phyloP scores from a whole-genome alignment of 2,329 filamentous ascomycete genomes.

The Sporothrix pallida region DNA sequence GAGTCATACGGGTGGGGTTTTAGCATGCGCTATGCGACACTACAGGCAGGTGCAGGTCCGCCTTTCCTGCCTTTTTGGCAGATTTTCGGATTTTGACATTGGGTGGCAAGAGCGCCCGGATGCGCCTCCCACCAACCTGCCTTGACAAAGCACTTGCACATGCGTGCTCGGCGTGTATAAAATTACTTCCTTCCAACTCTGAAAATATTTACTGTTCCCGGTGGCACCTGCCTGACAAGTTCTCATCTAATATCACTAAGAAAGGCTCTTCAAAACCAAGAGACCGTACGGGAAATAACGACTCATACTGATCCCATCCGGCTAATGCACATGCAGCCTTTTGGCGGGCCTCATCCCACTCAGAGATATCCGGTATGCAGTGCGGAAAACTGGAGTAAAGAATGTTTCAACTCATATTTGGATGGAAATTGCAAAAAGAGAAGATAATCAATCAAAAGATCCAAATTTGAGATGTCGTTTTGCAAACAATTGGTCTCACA shows the following conservation, averaged over 20 bases:
- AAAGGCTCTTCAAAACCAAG: not conserved
- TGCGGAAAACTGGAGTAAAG: not conserved
- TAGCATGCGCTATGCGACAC: slow-evolving; percentile 13
- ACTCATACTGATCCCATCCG: slow-evolving; percentile 1
- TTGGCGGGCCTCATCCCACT: not conserved
- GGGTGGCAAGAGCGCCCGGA: slow-evolving; percentile 14
- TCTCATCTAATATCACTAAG: not conserved
- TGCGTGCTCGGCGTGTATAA: not conserved
- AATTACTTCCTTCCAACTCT: no score
- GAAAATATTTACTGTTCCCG: not conserved
- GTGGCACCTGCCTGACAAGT: slow-evolving; percentile 1
- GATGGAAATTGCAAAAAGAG: no score
- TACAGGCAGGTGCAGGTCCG: slow-evolving; percentile 7
- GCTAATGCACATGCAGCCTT: slow-evolving; percentile 8
- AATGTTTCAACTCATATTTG: no score
- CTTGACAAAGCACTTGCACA: no score
- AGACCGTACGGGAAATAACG: not conserved
- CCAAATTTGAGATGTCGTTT: no score
- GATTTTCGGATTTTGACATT: not conserved
- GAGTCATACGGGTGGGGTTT: slow-evolving; percentile 18
- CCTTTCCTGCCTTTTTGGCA: slow-evolving; percentile 9
- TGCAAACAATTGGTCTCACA: no score
- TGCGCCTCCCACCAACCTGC: no score
- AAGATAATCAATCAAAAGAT: no score
- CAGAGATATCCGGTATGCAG: not conserved